These are phyloP conservation scores for Incumbomyces lentus DNA, from an alignment of 2,329 filamentous ascomycete species.

Conservation along the genomic window DNA sequence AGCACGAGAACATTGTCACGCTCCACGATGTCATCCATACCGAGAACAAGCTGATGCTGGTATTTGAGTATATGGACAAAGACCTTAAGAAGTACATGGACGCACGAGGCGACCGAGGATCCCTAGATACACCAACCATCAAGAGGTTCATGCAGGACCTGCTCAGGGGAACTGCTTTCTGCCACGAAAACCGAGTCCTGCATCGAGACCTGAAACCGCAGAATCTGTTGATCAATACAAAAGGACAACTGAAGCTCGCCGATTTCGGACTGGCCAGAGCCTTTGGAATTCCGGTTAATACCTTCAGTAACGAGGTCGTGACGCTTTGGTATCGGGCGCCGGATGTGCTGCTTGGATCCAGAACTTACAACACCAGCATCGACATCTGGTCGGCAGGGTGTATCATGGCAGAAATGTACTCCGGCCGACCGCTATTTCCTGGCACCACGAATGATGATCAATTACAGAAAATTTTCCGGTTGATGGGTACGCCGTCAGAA, in stretches of 20 bases:
- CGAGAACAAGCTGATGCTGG: conserved; percentile 98
- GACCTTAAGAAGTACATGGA: conserved; percentile 99
- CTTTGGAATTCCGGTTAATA: conserved; percentile 81
- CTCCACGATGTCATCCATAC: conserved; percentile 99
- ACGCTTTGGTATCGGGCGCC: conserved; percentile 96
- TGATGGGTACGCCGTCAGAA: conserved; percentile 97
- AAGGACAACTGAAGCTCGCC: conserved; percentile 80
- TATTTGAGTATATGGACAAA: conserved; percentile 98
- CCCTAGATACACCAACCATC: conserved; percentile 79
- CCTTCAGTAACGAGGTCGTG: conserved; percentile 86
- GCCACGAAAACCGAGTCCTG: conserved; percentile 91
- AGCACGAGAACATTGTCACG: conserved; percentile 95
- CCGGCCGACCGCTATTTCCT: conserved; percentile 85
- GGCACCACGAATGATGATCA: conserved; percentile 98
- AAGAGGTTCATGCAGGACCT: conserved; percentile 99
- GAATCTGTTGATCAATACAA: conserved; percentile 75
- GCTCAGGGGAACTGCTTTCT: conserved; percentile 90
- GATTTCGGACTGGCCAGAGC: conserved; percentile 84
- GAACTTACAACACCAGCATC: conserved; percentile 99
- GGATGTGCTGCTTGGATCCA: conserved; percentile 82
- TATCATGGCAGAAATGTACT: conserved; percentile 99
- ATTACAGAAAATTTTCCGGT: conserved; percentile 88
- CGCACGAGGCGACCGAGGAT: conserved; percentile 75
- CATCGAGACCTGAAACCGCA: conserved; percentile 95
- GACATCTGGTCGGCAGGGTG: conserved; percentile 99